phyloP scores from a whole-genome alignment of 2,329 filamentous ascomycete species.

The Akanthomyces dipterigenus region DNA sequence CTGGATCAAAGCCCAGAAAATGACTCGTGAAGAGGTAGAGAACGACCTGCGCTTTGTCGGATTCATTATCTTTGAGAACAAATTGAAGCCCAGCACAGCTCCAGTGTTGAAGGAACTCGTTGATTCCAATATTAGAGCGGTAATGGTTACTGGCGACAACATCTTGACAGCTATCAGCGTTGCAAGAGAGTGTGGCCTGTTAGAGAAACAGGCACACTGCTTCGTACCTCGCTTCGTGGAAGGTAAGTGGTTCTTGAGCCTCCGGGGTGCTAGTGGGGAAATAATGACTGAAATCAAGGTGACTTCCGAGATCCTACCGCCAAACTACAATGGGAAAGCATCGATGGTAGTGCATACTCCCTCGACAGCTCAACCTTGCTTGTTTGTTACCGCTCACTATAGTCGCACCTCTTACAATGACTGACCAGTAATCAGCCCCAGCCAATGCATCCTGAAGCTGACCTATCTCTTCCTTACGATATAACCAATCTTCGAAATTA shows the following conservation, averaged over 20 bases:
- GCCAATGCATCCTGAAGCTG: slow-evolving; percentile 60
- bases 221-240: slow-evolving; percentile 86
- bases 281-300: slow-evolving; percentile 34
- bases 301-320: slow-evolving; percentile 66
- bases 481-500: slow-evolving; percentile 78
- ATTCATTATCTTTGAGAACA: slow-evolving; percentile 99
- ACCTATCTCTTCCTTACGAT: slow-evolving; percentile 80
- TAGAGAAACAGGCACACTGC: slow-evolving; percentile 76
- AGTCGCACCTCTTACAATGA: not conserved
- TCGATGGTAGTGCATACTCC: slow-evolving; percentile 74
- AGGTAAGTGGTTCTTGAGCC: slow-evolving; percentile 36
- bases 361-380: slow-evolving; percentile 74
- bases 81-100: slow-evolving; percentile 82
- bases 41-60: slow-evolving; percentile 79
- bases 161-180: slow-evolving; percentile 96
- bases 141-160: slow-evolving; percentile 98
- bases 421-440: slow-evolving; percentile 50
- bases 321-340: slow-evolving; percentile 81
- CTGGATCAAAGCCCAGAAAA: slow-evolving; percentile 92
- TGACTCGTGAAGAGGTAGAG: slow-evolving; percentile 81
- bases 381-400: slow-evolving; percentile 32
- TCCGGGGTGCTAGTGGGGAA: not conserved
- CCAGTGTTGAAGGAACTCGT: slow-evolving; percentile 75
- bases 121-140: slow-evolving; percentile 74
- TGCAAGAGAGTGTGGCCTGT: slow-evolving; percentile 78